Base-by-base conservation (phyloP, 805 yeast genomes). In the Pichia occidentalis region DNA sequence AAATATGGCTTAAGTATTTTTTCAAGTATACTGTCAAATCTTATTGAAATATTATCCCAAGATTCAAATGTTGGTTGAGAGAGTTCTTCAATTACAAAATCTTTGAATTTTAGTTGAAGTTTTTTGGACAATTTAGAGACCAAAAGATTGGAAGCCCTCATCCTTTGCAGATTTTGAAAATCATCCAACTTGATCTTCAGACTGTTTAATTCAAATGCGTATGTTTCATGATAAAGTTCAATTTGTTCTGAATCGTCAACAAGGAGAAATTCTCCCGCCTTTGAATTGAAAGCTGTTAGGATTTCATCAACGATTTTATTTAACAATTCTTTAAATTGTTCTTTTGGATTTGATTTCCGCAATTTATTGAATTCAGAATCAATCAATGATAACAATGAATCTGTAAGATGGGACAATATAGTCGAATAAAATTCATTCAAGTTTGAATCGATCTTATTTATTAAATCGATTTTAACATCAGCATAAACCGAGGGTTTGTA, bases 401-500 rank as follows among this genome's bases (percentile, higher is more conserved):
- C 60, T 14, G 63, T 60, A 27, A 73, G 39, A 1, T 59, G 57
- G 5, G 56, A 53, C 9, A 77, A 48, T 43, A 67, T 71, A 0
- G 57, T 48, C 3, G 61, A 61, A 44, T 73, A 69, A 6, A 80
- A 53, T 17, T 65, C 67, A 25, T 55, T 49, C 19, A 80, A 56
- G 41, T 64, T 65, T 1, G 53, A 47, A 47, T 75, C 73, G 30
- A 87, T 61, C 39, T 70, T 71, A 8, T 57, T 57, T 3, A 51
- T 42, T 36, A 92, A 65, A 11, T 63, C 66, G 1, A 44, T 49
- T 40, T 81, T 70, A 54, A 81, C 81, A 37, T 77, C 80, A 29
- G 65, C 53, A 56, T 83, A 92, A 2, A 88, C 94, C 2, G 70
- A 42, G 26, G 65, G 58, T 36, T 75, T 70, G 55, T 92, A 92